Evolutionary conservation across 306 rosid species (phyloP).

Genomic region (Mimosa bimucronata): DNA sequence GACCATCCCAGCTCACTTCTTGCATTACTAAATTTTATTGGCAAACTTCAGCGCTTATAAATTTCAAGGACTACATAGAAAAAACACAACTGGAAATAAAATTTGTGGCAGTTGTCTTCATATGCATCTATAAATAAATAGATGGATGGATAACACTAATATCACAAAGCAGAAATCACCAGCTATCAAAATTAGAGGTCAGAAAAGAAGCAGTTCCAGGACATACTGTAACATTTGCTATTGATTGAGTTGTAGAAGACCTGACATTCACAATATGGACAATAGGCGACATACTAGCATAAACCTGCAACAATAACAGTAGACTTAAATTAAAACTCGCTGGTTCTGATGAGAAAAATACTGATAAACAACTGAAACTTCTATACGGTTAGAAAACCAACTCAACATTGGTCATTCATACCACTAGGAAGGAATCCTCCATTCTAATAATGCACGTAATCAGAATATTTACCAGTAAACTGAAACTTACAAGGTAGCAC

Average conservation of each 20-base stretch:
- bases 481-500: constrained; percentile 71
- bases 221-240: constrained; percentile 80
- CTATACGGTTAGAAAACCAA: constrained; percentile 11
- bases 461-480: constrained; percentile 3
- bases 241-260: constrained; percentile 68
- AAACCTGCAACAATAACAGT: constrained; percentile 66
- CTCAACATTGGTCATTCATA: constrained; percentile 25
- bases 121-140: neutral
- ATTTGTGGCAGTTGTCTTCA: constrained; percentile 6
- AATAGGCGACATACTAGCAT: constrained; percentile 89
- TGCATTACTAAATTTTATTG: constrained; percentile 28
- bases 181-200: constrained; percentile 14
- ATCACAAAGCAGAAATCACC: constrained; percentile 3
- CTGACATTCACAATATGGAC: constrained; percentile 67
- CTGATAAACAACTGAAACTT: constrained; percentile 23
- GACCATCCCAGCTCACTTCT: neutral
- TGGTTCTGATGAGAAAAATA: constrained; percentile 13
- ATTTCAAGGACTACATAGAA: constrained; percentile 3
- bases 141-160: neutral
- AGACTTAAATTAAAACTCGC: constrained; percentile 27
- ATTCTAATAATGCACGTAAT: constrained; percentile 30
- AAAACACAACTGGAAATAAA: constrained; percentile 21
- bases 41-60: neutral
- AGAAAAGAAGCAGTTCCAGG: constrained; percentile 20
- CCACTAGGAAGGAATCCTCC: constrained; percentile 11